Conservation (phyloP, 2,329 filamentous ascomycete species). For the Phaeosphaeriaceae sp. region DNA sequence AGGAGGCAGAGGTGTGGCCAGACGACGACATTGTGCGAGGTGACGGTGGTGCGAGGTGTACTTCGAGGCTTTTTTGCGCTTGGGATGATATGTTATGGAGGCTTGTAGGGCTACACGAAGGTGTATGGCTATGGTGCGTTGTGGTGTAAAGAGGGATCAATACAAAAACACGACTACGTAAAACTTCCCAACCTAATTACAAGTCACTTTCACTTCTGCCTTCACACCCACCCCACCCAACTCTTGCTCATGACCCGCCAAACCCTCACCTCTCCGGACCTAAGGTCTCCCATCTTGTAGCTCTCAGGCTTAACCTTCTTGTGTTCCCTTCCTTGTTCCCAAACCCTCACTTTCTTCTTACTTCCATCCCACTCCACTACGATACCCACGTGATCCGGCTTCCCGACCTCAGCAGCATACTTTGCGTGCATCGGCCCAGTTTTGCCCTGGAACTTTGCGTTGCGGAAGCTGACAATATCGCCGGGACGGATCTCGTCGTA, state of each 20-base stretch:
- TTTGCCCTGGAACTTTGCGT: constrained; percentile 93
- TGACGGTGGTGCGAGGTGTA: too few relatives aligned
- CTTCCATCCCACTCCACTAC: constrained; percentile 98
- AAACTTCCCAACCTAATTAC: too few relatives aligned
- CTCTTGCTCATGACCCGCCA: constrained; percentile 92
- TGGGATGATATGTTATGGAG: too few relatives aligned
- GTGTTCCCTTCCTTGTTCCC: constrained; percentile 93
- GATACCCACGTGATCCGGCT: constrained; percentile 84
- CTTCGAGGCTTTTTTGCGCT: too few relatives aligned
- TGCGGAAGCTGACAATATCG: constrained; percentile 91
- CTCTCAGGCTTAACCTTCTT: constrained; percentile 94
- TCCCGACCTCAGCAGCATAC: constrained; percentile 87
- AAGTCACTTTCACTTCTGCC: too few relatives aligned
- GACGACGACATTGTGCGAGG: too few relatives aligned
- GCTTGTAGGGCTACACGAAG: too few relatives aligned
- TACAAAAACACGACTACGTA: too few relatives aligned
- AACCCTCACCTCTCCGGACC: constrained; percentile 93
- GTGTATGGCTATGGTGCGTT: too few relatives aligned
- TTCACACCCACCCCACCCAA: constrained; percentile 81
- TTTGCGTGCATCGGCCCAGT: constrained; percentile 95
- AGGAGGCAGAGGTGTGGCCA: too few relatives aligned
- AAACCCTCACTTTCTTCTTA: constrained; percentile 95
- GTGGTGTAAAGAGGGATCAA: too few relatives aligned
- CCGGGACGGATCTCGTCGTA: constrained; percentile 92
- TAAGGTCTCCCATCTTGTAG: constrained; percentile 89